A percentile compares a stretch with the other conserved stretches of the same genome.
Conservation (phyloP, 2,329 filamentous ascomycete species). For the Cladosporium sphaerospermum region DNA sequence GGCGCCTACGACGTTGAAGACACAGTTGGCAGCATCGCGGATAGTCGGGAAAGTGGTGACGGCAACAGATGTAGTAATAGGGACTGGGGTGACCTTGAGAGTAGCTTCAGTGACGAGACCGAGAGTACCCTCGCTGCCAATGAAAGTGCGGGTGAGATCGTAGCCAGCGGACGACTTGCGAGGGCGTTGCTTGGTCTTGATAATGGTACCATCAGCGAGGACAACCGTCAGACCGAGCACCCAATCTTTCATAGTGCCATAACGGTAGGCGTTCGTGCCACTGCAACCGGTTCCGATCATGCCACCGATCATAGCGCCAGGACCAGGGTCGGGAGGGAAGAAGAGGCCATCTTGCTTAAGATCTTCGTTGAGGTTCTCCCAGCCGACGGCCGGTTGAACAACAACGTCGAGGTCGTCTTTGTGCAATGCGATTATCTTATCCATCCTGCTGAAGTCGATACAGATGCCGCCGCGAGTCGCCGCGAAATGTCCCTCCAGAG, state of each 20-base stretch:
- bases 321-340: slow-evolving; percentile 87
- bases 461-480: slow-evolving; percentile 77
- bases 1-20: slow-evolving; percentile 69
- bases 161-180: slow-evolving; percentile 89
- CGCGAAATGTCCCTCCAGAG: slow-evolving; percentile 81
- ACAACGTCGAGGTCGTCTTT: slow-evolving; percentile 59
- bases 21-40: slow-evolving; percentile 69
- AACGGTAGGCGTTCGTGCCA: slow-evolving; percentile 85
- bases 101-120: slow-evolving; percentile 88
- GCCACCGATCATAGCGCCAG: slow-evolving; percentile 86
- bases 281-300: slow-evolving; percentile 73
- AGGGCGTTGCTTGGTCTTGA: slow-evolving; percentile 82
- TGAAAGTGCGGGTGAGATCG: slow-evolving; percentile 81
- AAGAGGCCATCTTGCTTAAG: slow-evolving; percentile 68
- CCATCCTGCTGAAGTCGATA: slow-evolving; percentile 81
- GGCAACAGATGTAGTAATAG: slow-evolving; percentile 73
- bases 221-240: slow-evolving; percentile 82
- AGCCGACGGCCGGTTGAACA: slow-evolving; percentile 64
- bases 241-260: slow-evolving; percentile 94
- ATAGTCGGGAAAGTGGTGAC: slow-evolving; percentile 61
- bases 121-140: slow-evolving; percentile 86
- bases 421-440: slow-evolving; percentile 70
- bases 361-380: slow-evolving; percentile 78
- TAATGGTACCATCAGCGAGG: slow-evolving; percentile 79
- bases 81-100: slow-evolving; percentile 76